Conservation (phyloP, 148 eudicot genomes). For the Rhododendron griersonianum region DNA sequence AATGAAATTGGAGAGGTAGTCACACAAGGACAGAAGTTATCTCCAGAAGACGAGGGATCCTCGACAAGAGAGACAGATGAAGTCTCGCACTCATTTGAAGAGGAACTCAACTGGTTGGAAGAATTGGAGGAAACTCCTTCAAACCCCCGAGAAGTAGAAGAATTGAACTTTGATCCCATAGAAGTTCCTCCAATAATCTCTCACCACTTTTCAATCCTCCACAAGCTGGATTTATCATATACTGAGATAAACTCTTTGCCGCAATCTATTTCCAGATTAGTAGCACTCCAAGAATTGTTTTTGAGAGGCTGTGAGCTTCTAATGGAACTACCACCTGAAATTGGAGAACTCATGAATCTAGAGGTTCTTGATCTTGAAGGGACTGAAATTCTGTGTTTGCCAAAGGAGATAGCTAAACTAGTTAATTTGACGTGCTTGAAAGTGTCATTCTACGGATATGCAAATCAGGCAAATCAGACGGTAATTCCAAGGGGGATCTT, state of each 20-base stretch:
- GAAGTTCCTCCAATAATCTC: slow-evolving; percentile 1
- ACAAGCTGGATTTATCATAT: not conserved
- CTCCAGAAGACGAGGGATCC: not conserved
- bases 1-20: not conserved
- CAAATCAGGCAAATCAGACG: not conserved
- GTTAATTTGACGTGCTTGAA: not conserved
- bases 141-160: not conserved
- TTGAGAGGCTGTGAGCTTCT: not conserved
- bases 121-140: not conserved
- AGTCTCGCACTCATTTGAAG: not conserved
- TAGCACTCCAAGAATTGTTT: not conserved
- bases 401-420: not conserved
- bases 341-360: not conserved
- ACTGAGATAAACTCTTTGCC: not conserved
- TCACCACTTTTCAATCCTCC: not conserved
- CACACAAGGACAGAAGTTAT: not conserved
- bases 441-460: not conserved
- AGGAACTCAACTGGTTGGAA: not conserved
- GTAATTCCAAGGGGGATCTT: not conserved
- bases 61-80: no score
- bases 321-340: not conserved
- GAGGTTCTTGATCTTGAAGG: not conserved
- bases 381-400: not conserved
- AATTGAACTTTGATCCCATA: not conserved
- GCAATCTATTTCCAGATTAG: not conserved